Percentiles rank a stretch among this genome's conserved stretches.
phyloP scores from a whole-genome alignment of 2,329 filamentous ascomycete species.

The Curvularia lunata region DNA sequence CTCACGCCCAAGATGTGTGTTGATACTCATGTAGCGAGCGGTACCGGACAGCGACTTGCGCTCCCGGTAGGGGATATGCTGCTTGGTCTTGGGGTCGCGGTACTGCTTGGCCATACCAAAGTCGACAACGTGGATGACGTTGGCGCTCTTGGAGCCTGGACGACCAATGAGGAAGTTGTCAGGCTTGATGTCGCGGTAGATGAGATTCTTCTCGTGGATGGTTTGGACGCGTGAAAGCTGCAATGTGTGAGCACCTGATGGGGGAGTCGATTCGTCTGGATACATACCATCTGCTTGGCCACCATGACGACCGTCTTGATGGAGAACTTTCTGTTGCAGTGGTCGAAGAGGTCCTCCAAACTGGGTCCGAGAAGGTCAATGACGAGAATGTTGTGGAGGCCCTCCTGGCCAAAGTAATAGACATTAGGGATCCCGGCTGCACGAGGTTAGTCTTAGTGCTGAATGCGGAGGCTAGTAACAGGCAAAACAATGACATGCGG shows the following conservation, averaged over 20 bases:
- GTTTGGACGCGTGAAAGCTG: conserved; percentile 88
- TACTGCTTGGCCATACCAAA: conserved; percentile 99
- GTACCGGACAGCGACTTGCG: conserved; percentile 96
- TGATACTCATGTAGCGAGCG: conserved; percentile 99
- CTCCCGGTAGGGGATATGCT: conserved; percentile 97
- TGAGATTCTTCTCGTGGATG: conserved; percentile 98
- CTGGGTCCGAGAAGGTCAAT: conserved; percentile 95
- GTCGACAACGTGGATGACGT: conserved; percentile 97
- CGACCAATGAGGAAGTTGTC: conserved; percentile 99
- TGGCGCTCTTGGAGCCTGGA: conserved; percentile 89
- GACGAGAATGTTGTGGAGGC: conserved; percentile 97
- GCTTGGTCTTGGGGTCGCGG: conserved; percentile 97
- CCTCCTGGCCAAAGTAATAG: conserved; percentile 99
- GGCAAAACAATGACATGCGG: not conserved
- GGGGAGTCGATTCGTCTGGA: not conserved
- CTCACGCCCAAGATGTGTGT: conserved; percentile 94
- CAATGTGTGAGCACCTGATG: conserved; percentile 17
- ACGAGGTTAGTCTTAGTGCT: conserved; percentile 19
- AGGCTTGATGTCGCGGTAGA: conserved; percentile 98
- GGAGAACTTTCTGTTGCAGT: conserved; percentile 92
- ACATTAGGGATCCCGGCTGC: conserved; percentile 97
- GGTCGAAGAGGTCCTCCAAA: conserved; percentile 95
- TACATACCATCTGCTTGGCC: conserved; percentile 93
- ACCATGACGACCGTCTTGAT: conserved; percentile 99
- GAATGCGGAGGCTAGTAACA: not conserved